Evolutionary conservation across 2,329 filamentous ascomycete species (phyloP), one percentile per base, ranked within the genome.

Genomic region (Fusarium sp.): DNA sequence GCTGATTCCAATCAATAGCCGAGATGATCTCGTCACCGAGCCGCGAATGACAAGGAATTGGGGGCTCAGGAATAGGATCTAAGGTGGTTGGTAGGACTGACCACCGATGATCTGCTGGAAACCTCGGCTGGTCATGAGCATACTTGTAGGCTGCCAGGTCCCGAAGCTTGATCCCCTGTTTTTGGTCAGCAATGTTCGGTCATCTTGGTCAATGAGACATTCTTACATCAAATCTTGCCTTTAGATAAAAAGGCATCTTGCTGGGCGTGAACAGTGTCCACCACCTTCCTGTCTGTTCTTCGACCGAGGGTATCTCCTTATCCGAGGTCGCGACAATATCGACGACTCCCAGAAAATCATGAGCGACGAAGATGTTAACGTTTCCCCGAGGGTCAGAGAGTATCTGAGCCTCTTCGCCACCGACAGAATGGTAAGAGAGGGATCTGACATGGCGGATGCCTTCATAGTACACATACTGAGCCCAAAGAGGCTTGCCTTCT

Each of bases 151-250:
- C 24, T 26, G 44, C 24, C 0, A 45, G 42, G 0, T 2, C 42
- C 5, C 44, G 44, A 45, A 45, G 44, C 24, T 45, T 45, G 17
- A 45, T 45, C 8, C 42, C 42, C 24, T 45, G 5, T 20, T 26
- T 0, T 9, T 6, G 11, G 42, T 45, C 17, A 45, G 42, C 5
- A 45, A 0, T 45, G n/a, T n/a, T n/a, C n/a, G 12, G 11, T 20
- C 1, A 20, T 9, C 0, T 18, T 20, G 1, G n/a, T 3, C 42
- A 3, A 1, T 26, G 12, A 0, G 17, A 26, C 6, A 0, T 26
- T 1, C 24, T 26, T 45, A 45, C 42, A 26, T 45, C 42, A 3
- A 26, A 45, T 6, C 5, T 45, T 26, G 42, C 42, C 4, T 45
- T 45, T 0, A 45, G 12, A 10, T 20, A 4, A 4, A 45, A 45